Evolutionary conservation across 345 rosid species (phyloP), one percentile per base, ranked within the genome.

Genomic region (Salix brachista): DNA sequence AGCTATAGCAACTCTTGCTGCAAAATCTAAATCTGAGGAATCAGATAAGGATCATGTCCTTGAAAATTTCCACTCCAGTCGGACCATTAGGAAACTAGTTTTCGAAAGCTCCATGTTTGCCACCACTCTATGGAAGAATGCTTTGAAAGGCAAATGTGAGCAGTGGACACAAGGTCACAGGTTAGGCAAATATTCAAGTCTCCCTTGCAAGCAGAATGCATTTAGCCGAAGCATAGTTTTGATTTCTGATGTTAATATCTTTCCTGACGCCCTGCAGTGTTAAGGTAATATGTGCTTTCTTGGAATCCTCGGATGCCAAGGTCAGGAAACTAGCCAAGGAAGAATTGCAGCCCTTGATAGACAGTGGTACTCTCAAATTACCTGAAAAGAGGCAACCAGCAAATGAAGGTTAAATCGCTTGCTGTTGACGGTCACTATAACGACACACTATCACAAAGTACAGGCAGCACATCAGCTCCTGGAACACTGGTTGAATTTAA

Each of bases 151-250:
- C 80, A 90, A 89, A 28, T 87, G 89, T 75, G 70, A 79, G 60
- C 64, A 41, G 3, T 93, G 96, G 96, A 92, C 94, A 54, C 85
- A 87, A 73, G 99, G 98, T 81, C 94, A 93, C 91, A 87, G 99
- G 99, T 93, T 66, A 83, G 83, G n/a, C 72, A 69, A 18, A 26
- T 16, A 4, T 13, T 30, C 2, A 14, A 39, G n/a, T 30, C 23
- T n/a, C 10, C 1, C 30, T 69, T 21, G 56, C 39, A 73, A 37
- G 52, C 66, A 10, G 54, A 37, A 46, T 44, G n/a, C 14, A 19
- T 11, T 83, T 19, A 25, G 21, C 37, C n/a, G 5, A 37, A 32
- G 65, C 65, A 23, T 52, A 48, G 36, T 58, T 26, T 65, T 60
- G 39, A 25, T 65, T n/a, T 79, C 76, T 42, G 8, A 66, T 56